Evolutionary conservation across 257 asterid genomes (phyloP), one percentile per base, ranked within the genome.

Genomic region (Primulina eburnea): DNA sequence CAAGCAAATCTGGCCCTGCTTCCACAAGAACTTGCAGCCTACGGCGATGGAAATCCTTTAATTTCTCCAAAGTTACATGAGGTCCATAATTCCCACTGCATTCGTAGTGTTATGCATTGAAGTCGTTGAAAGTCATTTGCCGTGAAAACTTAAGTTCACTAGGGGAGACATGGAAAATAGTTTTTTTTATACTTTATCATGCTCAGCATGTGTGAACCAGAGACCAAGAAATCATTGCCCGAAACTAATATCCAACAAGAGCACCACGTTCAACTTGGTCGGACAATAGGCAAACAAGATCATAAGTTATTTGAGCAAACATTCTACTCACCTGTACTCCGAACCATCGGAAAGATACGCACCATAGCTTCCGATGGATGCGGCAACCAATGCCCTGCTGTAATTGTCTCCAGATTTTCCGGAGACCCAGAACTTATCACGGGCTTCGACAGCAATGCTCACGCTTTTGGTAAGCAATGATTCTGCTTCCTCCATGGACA

Each of bases 281-380:
- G 8, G 5, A 43, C 2, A 47, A 12, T 47, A 47, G 18, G 56
- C 20, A 47, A 16, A 47, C 20, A 35, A 35, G 8, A 35, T 35
- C 40, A 32, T 65, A 8, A 4, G 33, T 35, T 4, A 35, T 10
- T 60, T 10, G 9, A 34, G 30, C 29, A 34, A 67, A 52, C 37
- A 2, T 8, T 60, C 40, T 7, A 47, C 52, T 8, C 52, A 88
- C 96, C 90, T 85, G 87, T 88, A 90, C 67, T 90, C 96, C n/a
- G 97, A 90, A n/a, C 97, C 97, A 83, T 90, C 92, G 0, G 96
- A 92, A 71, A 90, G 94, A 78, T 83, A 90, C 9, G 96, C 96
- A 65, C 97, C 97, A 63, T 87, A 90, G 82, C 97, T 88, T 75
- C 97, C 97, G 64, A 90, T 82, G 29, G 97, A 90, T 67, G 96